Evolutionary conservation across 2,329 filamentous ascomycete genomes (phyloP).

Genomic region (Fusarium irregulare): DNA sequence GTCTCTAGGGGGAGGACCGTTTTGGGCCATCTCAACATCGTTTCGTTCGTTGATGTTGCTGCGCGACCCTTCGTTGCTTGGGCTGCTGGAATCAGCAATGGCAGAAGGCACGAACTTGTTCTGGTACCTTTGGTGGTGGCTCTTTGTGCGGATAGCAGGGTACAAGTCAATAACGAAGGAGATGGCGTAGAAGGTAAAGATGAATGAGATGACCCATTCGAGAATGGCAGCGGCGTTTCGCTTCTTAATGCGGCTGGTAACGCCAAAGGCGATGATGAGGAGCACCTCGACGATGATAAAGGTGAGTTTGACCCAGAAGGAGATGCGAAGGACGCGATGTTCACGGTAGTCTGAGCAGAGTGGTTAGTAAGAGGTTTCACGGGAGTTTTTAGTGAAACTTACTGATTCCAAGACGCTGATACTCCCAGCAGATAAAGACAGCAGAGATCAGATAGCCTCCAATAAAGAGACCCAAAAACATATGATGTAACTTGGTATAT

Average conservation of each 20-base stretch:
- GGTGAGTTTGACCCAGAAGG: slow-evolving; percentile 86
- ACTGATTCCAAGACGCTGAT: slow-evolving; percentile 84
- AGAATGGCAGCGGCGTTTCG: slow-evolving; percentile 79
- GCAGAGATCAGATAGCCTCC: slow-evolving; percentile 86
- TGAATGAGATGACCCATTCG: slow-evolving; percentile 82
- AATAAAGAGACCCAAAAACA: slow-evolving; percentile 86
- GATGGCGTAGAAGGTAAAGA: slow-evolving; percentile 89
- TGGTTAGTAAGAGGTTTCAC: slow-evolving; percentile 2
- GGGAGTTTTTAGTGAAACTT: slow-evolving; percentile 43
- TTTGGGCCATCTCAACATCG: slow-evolving; percentile 39
- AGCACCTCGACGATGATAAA: slow-evolving; percentile 85
- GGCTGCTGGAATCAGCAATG: slow-evolving; percentile 26
- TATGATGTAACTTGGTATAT: slow-evolving; percentile 75
- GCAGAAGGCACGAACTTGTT: slow-evolving; percentile 47
- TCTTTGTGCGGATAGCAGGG: slow-evolving; percentile 75
- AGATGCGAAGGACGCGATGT: slow-evolving; percentile 76
- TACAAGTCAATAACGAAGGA: slow-evolving; percentile 89
- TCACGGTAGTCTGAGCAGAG: slow-evolving; percentile 72
- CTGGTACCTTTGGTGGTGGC: slow-evolving; percentile 44
- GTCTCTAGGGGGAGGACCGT: slow-evolving; percentile 15
- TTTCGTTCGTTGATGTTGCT: slow-evolving; percentile 11
- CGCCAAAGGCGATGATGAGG: slow-evolving; percentile 79
- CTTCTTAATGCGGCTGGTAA: slow-evolving; percentile 59
- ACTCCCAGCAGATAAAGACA: slow-evolving; percentile 90
- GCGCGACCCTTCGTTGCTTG: slow-evolving; percentile 25